Percentiles rank a stretch among this genome's conserved stretches.
These are phyloP conservation scores for Scytalidium sp. DNA, from an alignment of 2,329 filamentous ascomycete genomes.

Conservation along the genomic window DNA sequence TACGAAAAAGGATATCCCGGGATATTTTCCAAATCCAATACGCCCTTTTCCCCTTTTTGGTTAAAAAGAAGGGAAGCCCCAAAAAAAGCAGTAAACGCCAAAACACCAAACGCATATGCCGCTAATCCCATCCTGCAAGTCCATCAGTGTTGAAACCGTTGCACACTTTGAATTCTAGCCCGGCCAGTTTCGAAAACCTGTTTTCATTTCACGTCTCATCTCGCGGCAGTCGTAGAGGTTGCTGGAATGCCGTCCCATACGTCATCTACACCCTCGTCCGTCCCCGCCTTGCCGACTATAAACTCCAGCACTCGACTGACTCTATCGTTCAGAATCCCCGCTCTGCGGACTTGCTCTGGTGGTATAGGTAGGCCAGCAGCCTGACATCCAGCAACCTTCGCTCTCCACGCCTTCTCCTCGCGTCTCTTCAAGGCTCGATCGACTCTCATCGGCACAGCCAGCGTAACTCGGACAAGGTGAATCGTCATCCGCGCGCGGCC, in stretches of 20 bases:
- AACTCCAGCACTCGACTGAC: conserved; percentile 36
- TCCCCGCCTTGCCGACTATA: conserved; percentile 36
- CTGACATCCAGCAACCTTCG: conserved; percentile 32
- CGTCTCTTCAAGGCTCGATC: conserved; percentile 34
- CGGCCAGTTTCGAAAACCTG: background rate
- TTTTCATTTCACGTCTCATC: background rate
- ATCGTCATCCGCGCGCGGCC: conserved; percentile 33
- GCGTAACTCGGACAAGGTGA: conserved; percentile 34
- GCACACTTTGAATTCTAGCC: background rate
- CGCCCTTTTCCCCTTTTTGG: too few species aligned
- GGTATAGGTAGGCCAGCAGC: conserved; percentile 26
- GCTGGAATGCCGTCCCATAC: conserved; percentile 19
- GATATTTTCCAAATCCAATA: background rate
- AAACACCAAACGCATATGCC: background rate
- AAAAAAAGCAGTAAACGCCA: background rate
- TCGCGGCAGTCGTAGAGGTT: background rate
- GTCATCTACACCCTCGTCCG: conserved; percentile 34
- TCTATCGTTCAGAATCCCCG: conserved; percentile 34
- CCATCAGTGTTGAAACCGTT: background rate
- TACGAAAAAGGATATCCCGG: background rate
- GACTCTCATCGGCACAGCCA: conserved; percentile 36
- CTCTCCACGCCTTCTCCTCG: conserved; percentile 34
- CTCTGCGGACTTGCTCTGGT: conserved; percentile 22
- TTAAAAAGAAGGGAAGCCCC: too few species aligned
- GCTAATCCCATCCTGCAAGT: background rate